Base-by-base conservation (phyloP, 345 rosid genomes). In the Citrus mangshanensis region DNA sequence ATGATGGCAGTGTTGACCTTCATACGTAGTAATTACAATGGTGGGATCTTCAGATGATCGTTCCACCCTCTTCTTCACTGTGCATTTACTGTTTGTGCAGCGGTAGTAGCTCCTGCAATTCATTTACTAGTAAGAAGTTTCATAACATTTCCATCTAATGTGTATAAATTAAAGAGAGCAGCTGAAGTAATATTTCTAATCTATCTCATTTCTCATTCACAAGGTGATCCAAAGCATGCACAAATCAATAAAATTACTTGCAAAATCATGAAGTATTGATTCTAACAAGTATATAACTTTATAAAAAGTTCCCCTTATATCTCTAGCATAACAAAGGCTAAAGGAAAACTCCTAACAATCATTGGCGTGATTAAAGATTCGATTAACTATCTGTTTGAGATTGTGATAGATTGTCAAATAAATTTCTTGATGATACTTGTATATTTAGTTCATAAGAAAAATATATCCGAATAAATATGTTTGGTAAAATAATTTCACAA, bases 1-100 rank as follows among this genome's bases (percentile, higher is more conserved):
- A 9, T 92, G 99, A 74, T 96, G 99, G 62, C 98, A 93, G 82
- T 96, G 99, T 75, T 96, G 99, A 69, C 99, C 99, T 87, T 96
- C 99, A 70, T 96, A 96, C 40, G 99, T 96, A 16, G 99, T 96
- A 61, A 96, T 93, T 40, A 96, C 98, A 38, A 80, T 74, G 4
- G 95, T 75, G 56, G 97, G 92, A 85, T 96, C 98, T 56, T 92
- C 95, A 1, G 91, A 91, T 27, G 98, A 96, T 30, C 99, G 83
- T 80, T 96, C 99, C 54, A 96, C 99, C 83, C 99, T 89, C 86
- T 96, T 96, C 87, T 96, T 96, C 81, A 96, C 99, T 0, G 92
- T 96, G 81, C 99, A 96, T 85, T 90, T 89, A 84, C 89, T 87
- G 60, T 93, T 96, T 28, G 99, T 96, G 82, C 99, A 96, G 51